Evolutionary conservation across 176 grass and related monocot species (phyloP).

Genomic region (Calamus simplicifolius): DNA sequence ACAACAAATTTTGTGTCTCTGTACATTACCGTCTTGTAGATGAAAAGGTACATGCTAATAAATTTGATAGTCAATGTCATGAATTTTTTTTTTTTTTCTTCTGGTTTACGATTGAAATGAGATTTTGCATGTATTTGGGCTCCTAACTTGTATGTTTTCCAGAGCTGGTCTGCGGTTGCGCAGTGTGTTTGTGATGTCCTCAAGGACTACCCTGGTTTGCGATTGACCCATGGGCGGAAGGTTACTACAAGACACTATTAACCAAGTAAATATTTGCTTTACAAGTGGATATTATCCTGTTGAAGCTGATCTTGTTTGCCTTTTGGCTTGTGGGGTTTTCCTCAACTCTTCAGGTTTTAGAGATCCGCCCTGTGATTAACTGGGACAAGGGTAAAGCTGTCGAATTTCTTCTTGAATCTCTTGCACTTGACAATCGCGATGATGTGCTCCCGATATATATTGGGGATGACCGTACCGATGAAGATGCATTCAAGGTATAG

Average conservation of each 20-base stretch:
- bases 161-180: slow-evolving; percentile 68
- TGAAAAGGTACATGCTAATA: slow-evolving; percentile 42
- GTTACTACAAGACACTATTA: slow-evolving; percentile 14
- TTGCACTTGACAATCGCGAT: slow-evolving; percentile 37
- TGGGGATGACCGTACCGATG: slow-evolving; percentile 89
- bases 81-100: too few species aligned
- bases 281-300: too few species aligned
- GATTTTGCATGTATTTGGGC: background rate
- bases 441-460: slow-evolving; percentile 81
- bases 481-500: slow-evolving; percentile 92
- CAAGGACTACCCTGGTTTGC: slow-evolving; percentile 56
- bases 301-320: background rate
- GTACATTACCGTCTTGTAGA: slow-evolving; percentile 92
- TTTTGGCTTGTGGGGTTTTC: background rate
- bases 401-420: slow-evolving; percentile 75
- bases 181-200: slow-evolving; percentile 38
- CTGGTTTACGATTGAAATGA: too few species aligned
- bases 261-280: too few species aligned
- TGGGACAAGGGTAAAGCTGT: slow-evolving; percentile 98
- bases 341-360: slow-evolving; percentile 59
- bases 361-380: slow-evolving; percentile 82
- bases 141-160: slow-evolving; percentile 15
- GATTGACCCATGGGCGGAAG: slow-evolving; percentile 84
- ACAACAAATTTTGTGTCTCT: slow-evolving; percentile 93
- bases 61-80: too few species aligned